These are phyloP conservation scores for Chalara sp. DNA, from an alignment of 2,329 filamentous ascomycete species.

Conservation along the genomic window DNA sequence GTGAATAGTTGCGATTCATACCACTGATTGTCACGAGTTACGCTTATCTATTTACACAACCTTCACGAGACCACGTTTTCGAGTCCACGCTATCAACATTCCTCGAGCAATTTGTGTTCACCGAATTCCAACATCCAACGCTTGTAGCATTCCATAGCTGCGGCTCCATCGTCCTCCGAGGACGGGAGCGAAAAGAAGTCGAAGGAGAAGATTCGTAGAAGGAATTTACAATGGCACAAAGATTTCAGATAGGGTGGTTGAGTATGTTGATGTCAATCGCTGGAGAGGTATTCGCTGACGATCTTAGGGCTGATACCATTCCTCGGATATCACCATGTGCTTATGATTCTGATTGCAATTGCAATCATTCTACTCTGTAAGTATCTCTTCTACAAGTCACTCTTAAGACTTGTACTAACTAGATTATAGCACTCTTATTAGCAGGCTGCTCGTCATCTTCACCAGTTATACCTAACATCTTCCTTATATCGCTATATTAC, in stretches of 20 bases:
- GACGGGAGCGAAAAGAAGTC: conserved; percentile 23
- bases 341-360: conserved; percentile 95
- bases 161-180: conserved; percentile 26
- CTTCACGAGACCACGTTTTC: conserved; percentile 9
- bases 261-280: conserved; percentile 19
- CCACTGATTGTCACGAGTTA: not conserved
- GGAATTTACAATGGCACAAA: conserved; percentile 19
- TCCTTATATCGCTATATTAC: conserved; percentile 95
- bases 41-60: not conserved
- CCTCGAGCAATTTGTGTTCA: conserved; percentile 9
- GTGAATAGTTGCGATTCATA: not conserved
- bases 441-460: conserved; percentile 97
- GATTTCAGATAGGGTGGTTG: conserved; percentile 24
- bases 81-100: conserved; percentile 11
- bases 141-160: conserved; percentile 26
- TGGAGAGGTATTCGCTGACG: conserved; percentile 6
- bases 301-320: conserved; percentile 57
- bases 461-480: conserved; percentile 89
- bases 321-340: conserved; percentile 72
- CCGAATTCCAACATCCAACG: conserved; percentile 10
- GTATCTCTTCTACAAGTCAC: conserved; percentile 29
- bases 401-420: conserved; percentile 12
- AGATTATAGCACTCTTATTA: conserved; percentile 66
- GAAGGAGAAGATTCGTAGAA: conserved; percentile 12
- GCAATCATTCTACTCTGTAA: conserved; percentile 91